Conservation (phyloP, 2,329 filamentous ascomycete genomes). For the Boeremia exigua region DNA sequence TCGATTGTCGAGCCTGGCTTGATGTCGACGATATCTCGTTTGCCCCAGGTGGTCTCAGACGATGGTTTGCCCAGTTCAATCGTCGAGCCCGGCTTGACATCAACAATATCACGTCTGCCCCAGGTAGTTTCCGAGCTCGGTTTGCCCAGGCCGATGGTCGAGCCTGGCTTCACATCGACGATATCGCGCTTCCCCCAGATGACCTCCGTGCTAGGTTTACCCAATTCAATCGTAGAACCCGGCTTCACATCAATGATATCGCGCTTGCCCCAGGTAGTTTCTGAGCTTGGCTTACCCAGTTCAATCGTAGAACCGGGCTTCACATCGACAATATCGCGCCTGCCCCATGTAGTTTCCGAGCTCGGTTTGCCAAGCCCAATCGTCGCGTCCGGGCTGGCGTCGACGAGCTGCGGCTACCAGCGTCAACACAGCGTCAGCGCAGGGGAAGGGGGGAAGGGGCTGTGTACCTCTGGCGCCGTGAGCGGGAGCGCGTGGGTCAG, state of each 20-base stretch:
- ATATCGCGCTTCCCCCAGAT: conserved; percentile 31
- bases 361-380: conserved; percentile 18
- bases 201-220: conserved; percentile 16
- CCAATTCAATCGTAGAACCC: conserved; percentile 15
- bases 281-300: conserved; percentile 25
- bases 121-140: conserved; percentile 25
- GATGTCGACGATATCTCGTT: not conserved
- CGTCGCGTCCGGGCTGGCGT: conserved; percentile 1
- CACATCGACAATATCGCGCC: not conserved
- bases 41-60: conserved; percentile 27
- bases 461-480: not conserved
- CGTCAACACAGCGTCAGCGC: not conserved
- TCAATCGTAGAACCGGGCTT: conserved; percentile 13
- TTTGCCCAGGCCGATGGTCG: conserved; percentile 20
- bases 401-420: not conserved
- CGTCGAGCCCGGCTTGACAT: conserved; percentile 1
- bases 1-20: conserved; percentile 17
- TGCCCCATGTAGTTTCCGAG: conserved; percentile 23
- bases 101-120: conserved; percentile 4
- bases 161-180: not conserved
- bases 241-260: conserved; percentile 5
- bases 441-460: too few relatives aligned
- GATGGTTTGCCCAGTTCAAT: conserved; percentile 25
- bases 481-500: not conserved
- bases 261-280: conserved; percentile 26